phyloP scores from a whole-genome alignment of 208 protist species.

The Naegleria gruberi region DNA sequence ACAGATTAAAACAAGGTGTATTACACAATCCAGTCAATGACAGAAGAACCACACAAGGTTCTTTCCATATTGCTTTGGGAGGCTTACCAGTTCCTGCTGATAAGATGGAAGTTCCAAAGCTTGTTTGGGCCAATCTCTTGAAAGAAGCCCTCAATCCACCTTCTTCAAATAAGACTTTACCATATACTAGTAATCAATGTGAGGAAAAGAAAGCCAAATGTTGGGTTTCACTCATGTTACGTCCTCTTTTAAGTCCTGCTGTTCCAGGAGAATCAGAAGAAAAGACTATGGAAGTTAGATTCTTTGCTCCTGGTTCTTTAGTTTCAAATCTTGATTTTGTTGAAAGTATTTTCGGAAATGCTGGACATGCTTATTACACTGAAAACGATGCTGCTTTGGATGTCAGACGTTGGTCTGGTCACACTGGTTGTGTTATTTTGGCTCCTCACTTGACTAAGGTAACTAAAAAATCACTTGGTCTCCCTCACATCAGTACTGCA shows the following conservation, averaged over 20 bases:
- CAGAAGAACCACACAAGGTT: conserved; percentile 41
- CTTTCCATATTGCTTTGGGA: conserved; percentile 42
- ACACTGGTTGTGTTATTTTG: conserved; percentile 40
- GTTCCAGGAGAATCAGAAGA: conserved; percentile 26
- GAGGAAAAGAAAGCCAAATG: conserved; percentile 14
- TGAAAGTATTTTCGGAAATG: conserved; percentile 46
- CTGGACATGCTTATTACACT: conserved; percentile 34
- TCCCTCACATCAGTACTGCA: conserved; percentile 40
- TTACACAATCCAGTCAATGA: conserved; percentile 44
- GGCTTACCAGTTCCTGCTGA: conserved; percentile 36
- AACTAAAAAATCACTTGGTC: conserved; percentile 39
- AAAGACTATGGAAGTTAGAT: conserved; percentile 33
- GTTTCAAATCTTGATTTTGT: conserved; percentile 43
- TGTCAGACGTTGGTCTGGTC: conserved; percentile 31
- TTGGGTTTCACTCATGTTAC: conserved; percentile 35
- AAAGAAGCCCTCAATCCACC: conserved; percentile 16
- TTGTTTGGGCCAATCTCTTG: conserved; percentile 26
- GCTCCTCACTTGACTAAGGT: conserved; percentile 38
- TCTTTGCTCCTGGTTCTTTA: conserved; percentile 37
- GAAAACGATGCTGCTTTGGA: conserved; percentile 38
- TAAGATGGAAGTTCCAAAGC: conserved; percentile 36
- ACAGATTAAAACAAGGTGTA: conserved; percentile 36
- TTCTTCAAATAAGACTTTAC: not conserved
- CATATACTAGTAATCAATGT: not conserved
- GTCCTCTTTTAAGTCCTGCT: conserved; percentile 34